Conservation (phyloP, 2,329 filamentous ascomycete genomes). For the Clonostachys sp. region DNA sequence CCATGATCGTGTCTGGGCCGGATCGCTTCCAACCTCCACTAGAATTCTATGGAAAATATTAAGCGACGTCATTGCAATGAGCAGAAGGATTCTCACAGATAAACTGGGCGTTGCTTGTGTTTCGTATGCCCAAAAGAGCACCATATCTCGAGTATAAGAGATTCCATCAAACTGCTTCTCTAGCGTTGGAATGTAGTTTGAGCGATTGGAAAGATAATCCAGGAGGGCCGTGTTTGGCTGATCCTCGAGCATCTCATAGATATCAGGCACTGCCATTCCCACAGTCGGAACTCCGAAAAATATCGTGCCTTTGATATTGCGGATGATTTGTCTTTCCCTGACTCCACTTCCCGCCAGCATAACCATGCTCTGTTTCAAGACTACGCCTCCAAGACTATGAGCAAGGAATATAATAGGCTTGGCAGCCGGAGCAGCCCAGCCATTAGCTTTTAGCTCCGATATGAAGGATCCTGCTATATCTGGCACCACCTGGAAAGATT, state of each 20-base stretch:
- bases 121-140: neutral
- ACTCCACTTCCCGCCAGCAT: neutral
- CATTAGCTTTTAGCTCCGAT: neutral
- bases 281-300: neutral
- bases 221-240: neutral
- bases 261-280: neutral
- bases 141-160: too few species aligned
- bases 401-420: neutral
- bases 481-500: neutral
- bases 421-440: neutral
- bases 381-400: constrained; percentile 1
- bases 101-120: neutral
- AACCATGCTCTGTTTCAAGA: neutral
- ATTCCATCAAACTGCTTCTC: too few species aligned
- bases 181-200: too few species aligned
- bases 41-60: neutral
- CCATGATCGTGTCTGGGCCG: neutral
- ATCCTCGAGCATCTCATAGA: neutral
- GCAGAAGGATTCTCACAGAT: neutral
- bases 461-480: neutral
- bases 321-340: too few species aligned
- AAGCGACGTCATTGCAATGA: neutral
- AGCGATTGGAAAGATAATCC: neutral
- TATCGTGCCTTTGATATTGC: neutral
- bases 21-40: neutral